These are phyloP conservation scores for Xylona heveae DNA, from an alignment of 495 filamentous ascomycete species.

Conservation along the genomic window DNA sequence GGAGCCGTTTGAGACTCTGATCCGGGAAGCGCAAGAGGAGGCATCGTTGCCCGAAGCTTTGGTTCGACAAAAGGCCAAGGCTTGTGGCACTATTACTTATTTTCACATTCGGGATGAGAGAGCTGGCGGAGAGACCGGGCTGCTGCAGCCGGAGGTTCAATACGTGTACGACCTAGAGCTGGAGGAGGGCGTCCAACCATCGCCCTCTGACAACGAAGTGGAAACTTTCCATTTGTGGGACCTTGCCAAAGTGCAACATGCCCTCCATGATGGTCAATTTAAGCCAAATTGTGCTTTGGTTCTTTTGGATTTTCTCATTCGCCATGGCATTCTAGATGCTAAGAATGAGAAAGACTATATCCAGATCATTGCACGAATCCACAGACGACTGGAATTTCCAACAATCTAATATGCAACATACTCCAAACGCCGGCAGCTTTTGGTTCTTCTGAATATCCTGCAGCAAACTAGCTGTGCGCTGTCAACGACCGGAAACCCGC, in stretches of 20 bases:
- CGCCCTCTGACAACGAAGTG: constrained; percentile 72
- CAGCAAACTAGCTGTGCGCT: no score
- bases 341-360: constrained; percentile 70
- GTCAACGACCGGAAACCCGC: no score
- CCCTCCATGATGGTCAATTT: constrained; percentile 51
- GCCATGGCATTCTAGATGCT: constrained; percentile 59
- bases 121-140: constrained; percentile 68
- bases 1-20: constrained; percentile 49
- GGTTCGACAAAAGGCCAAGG: constrained; percentile 32
- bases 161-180: constrained; percentile 85
- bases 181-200: constrained; percentile 37
- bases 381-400: constrained; percentile 69
- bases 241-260: constrained; percentile 50
- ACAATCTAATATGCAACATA: constrained; percentile 21
- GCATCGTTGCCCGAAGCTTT: constrained; percentile 57
- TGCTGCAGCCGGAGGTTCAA: constrained; percentile 79
- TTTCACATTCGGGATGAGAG: constrained; percentile 56
- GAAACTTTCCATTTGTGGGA: constrained; percentile 61
- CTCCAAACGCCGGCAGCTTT: no score
- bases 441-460: no score
- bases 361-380: constrained; percentile 53
- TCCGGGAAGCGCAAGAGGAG: constrained; percentile 79
- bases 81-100: constrained; percentile 60
- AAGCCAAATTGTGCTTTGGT: constrained; percentile 81
- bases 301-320: constrained; percentile 48